phyloP scores from a whole-genome alignment of 495 filamentous ascomycete genomes.

The Pyrenula aspistea region DNA sequence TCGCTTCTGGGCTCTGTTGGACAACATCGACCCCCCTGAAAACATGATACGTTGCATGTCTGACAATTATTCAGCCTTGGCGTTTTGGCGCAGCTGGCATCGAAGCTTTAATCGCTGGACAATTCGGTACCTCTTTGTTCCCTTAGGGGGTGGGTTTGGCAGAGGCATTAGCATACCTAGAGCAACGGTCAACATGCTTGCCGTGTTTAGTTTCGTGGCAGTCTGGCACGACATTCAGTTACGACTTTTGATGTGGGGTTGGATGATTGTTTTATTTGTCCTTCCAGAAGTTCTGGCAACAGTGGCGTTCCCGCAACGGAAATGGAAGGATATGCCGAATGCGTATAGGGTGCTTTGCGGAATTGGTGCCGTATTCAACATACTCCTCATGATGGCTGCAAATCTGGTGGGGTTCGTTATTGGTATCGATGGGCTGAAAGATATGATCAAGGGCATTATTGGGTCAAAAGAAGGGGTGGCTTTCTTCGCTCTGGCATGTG shows the following conservation, averaged over 20 bases:
- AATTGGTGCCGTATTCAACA: conserved; percentile 73
- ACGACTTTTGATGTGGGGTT: conserved; percentile 89
- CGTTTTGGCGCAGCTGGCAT: conserved; percentile 96
- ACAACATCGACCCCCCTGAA: conserved; percentile 89
- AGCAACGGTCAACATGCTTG: conserved; percentile 54
- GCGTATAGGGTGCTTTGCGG: conserved; percentile 71
- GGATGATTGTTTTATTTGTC: conserved; percentile 89
- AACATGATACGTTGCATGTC: conserved; percentile 97
- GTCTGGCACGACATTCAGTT: conserved; percentile 97
- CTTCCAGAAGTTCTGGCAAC: conserved; percentile 69
- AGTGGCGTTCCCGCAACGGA: conserved; percentile 54
- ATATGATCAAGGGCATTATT: conserved; percentile 60
- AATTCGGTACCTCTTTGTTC: conserved; percentile 87
- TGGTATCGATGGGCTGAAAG: conserved; percentile 75
- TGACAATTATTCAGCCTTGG: conserved; percentile 84
- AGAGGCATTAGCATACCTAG: conserved; percentile 27
- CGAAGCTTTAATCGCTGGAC: conserved; percentile 89
- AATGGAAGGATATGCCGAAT: conserved; percentile 55
- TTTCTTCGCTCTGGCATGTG: conserved; percentile 60
- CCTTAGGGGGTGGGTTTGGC: conserved; percentile 56
- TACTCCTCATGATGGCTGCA: conserved; percentile 91
- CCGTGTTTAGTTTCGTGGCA: conserved; percentile 95
- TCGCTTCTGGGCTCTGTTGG: conserved; percentile 81
- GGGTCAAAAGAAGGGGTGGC: conserved; percentile 59
- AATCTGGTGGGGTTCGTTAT: conserved; percentile 93